Evolutionary conservation across 371 early-diverging fungal genomes (phyloP).

Genomic region (Mortierella sp.): DNA sequence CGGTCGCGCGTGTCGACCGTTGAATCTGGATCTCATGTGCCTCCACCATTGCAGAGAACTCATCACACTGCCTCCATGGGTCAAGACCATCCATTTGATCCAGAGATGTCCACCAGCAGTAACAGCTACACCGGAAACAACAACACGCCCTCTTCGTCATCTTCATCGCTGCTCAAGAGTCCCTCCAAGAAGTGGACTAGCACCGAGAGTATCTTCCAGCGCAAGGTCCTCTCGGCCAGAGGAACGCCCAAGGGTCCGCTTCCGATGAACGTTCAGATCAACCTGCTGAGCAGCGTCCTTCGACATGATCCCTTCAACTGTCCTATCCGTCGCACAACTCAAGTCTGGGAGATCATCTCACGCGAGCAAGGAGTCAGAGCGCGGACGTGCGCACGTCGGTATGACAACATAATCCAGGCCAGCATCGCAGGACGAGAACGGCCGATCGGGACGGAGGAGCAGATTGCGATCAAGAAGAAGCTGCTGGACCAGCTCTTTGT

Average conservation of each 20-base stretch:
- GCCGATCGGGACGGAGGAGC: slow-evolving; percentile 34
- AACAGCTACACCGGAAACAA: neutral
- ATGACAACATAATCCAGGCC: slow-evolving; percentile 55
- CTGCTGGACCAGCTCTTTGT: slow-evolving; percentile 46
- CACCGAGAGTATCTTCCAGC: neutral
- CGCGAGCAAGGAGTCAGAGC: slow-evolving; percentile 52
- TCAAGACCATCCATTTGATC: too few species aligned
- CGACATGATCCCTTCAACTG: slow-evolving; percentile 57
- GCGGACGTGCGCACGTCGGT: slow-evolving; percentile 53
- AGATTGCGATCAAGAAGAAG: slow-evolving; percentile 36
- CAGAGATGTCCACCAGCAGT: neutral
- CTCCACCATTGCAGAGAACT: neutral
- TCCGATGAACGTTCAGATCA: slow-evolving; percentile 45
- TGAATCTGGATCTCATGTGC: neutral
- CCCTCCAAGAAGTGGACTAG: neutral
- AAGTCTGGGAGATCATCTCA: slow-evolving; percentile 51
- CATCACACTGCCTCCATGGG: neutral
- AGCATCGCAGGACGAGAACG: slow-evolving; percentile 49
- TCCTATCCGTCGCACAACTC: slow-evolving; percentile 49
- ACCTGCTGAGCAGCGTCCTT: slow-evolving; percentile 34
- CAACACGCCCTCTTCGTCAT: neutral
- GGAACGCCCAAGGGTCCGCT: slow-evolving; percentile 47
- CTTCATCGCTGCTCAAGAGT: neutral
- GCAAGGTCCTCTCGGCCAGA: slow-evolving; percentile 24
- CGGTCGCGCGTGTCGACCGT: neutral